These are phyloP conservation scores for Heimioporus sp. DNA, from an alignment of 768 basidiomycete species.

Conservation along the genomic window DNA sequence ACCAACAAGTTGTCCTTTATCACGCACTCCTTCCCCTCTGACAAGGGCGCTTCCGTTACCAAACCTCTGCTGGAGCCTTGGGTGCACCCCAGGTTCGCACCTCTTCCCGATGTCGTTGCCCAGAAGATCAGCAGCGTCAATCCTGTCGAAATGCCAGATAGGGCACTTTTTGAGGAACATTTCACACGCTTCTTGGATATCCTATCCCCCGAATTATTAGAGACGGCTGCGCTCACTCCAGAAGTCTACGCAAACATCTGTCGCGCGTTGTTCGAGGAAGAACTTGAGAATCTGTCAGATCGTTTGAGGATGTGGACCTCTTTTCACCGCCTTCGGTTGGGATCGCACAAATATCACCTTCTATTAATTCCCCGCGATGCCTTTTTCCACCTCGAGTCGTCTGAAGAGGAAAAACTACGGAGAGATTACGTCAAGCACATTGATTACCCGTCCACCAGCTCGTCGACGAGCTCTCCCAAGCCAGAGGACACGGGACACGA, in stretches of 20 bases:
- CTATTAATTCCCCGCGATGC: conserved; percentile 61
- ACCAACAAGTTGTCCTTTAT: conserved; percentile 41
- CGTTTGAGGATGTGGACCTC: conserved; percentile 52
- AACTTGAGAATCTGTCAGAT: conserved; percentile 32
- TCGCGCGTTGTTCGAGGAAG: conserved; percentile 41
- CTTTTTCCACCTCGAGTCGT: conserved; percentile 48
- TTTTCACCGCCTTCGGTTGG: conserved; percentile 60
- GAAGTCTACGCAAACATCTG: conserved; percentile 55
- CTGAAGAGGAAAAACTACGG: conserved; percentile 50
- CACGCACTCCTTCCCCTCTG: conserved; percentile 38
- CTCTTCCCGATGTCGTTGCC: conserved; percentile 56
- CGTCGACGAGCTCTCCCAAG: conserved; percentile 16
- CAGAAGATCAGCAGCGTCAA: conserved; percentile 53
- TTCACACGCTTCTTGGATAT: conserved; percentile 48
- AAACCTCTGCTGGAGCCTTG: conserved; percentile 54
- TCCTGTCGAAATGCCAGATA: conserved; percentile 58
- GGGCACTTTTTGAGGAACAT: conserved; percentile 49
- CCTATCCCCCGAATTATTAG: conserved; percentile 54
- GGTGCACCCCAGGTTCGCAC: conserved; percentile 55
- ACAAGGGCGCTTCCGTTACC: conserved; percentile 37
- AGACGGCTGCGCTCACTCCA: conserved; percentile 55
- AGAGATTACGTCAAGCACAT: conserved; percentile 44
- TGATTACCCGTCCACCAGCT: conserved; percentile 19
- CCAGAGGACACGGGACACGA: conserved; percentile 16
- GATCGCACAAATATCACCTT: conserved; percentile 56